Evolutionary conservation across 2,329 filamentous ascomycete species (phyloP), one percentile per base, ranked within the genome.

Genomic region (Cordyceps tenuipes): DNA sequence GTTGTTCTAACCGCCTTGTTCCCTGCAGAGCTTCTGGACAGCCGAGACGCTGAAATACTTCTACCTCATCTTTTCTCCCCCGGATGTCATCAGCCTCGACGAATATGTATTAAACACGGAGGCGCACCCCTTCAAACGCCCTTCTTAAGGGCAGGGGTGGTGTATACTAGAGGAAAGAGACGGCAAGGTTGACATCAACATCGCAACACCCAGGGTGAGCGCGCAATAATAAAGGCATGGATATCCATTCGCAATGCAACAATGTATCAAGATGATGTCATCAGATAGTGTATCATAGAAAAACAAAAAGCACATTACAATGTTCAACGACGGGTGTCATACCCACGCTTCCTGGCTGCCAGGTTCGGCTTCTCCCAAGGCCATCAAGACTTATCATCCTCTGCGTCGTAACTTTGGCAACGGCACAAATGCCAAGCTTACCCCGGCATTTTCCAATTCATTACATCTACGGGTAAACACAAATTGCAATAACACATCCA

Each of bases 11-110:
- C 57, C 39, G 23, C 53, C 50, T 52, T 23, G 51, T 43, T 36
- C 29, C n/a, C 9, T 47, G 29, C 61, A 66, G 76, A 88, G 85
- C 63, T 90, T 90, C 70, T 90, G 87, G 86, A 76, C 88, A 43
- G 83, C 83, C 1, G 84, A 87, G 72, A 87, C 84, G 64, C 71
- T 87, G 56, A 87, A 87, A 70, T 87, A 87, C 69, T 86, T 86
- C 64, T 87, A 83, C 63, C 71, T 88, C 60, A 76, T 85, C 9
- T 87, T 86, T 67, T 77, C 76, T 36, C 82, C 85, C 46, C 83
- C 82, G 62, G 75, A 79, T 60, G 69, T 84, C 29, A 73, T 85
- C 17, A 84, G 79, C 66, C 70, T 88, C 64, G 84, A 88, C 69
- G 75, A 82, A 61, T 86, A 81, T 79, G 82, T 86, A 59, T 70